phyloP scores from a whole-genome alignment of 179 eudicot genomes.

The Silene noctiflora region DNA sequence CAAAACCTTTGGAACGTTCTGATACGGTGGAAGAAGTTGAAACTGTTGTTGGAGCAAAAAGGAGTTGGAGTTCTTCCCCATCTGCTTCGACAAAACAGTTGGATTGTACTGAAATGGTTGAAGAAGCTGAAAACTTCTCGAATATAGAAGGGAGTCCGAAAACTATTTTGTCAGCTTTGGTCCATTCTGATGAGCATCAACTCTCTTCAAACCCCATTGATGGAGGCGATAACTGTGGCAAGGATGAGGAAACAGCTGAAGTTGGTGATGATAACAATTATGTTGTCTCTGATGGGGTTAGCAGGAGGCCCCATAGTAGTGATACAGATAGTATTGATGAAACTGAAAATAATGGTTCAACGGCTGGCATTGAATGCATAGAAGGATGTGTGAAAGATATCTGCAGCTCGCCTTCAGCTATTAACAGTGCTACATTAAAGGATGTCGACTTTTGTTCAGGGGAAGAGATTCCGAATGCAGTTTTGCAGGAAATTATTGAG shows the following conservation, averaged over 20 bases:
- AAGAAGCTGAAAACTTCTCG: slow-evolving; percentile 2
- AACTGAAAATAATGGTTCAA: slow-evolving; percentile 3
- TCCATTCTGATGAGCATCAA: slow-evolving; percentile 23
- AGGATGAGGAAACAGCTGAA: slow-evolving; percentile 28
- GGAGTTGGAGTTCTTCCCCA: slow-evolving; percentile 7
- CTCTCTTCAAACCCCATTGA: slow-evolving; percentile 21
- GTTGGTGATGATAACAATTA: slow-evolving; percentile 15
- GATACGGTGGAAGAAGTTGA: slow-evolving; percentile 28
- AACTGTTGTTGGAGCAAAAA: slow-evolving; percentile 16
- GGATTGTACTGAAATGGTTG: slow-evolving; percentile 13
- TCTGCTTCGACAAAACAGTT: slow-evolving; percentile 11
- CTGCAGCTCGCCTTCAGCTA: neutral
- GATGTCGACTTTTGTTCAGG: slow-evolving; percentile 19
- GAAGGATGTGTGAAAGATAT: slow-evolving; percentile 13
- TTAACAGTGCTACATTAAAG: neutral
- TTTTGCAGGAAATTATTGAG: slow-evolving; percentile 25
- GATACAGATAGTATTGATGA: slow-evolving; percentile 10
- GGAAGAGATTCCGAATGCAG: slow-evolving; percentile 17
- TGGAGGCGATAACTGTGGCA: slow-evolving; percentile 25
- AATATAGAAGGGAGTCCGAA: slow-evolving; percentile 3
- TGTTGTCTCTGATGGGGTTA: slow-evolving; percentile 7
- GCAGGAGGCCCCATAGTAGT: neutral
- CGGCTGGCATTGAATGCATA: slow-evolving; percentile 2
- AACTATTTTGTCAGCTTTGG: slow-evolving; percentile 9
- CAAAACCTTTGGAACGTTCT: slow-evolving; percentile 25